phyloP scores from a whole-genome alignment of 805 yeast species.

The Lipomyces lipofer region DNA sequence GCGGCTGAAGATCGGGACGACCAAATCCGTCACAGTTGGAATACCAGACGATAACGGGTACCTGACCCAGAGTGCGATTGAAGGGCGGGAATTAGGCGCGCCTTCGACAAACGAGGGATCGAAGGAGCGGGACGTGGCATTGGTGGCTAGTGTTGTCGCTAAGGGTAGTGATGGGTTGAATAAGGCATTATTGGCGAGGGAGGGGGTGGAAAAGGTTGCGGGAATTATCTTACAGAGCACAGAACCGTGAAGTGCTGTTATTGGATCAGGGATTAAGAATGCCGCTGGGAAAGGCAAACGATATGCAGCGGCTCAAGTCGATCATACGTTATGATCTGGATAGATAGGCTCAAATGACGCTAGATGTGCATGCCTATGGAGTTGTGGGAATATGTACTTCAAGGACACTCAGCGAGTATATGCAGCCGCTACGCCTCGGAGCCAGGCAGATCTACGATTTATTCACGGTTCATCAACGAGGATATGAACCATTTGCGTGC shows the following conservation, averaged over 20 bases:
- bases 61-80: slow-evolving; percentile 20
- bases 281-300: too few species aligned
- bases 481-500: too few species aligned
- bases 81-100: not conserved
- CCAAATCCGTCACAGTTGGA: slow-evolving; percentile 21
- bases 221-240: slow-evolving; percentile 1
- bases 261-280: too few species aligned
- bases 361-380: too few species aligned
- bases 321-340: too few species aligned
- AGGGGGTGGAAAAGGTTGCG: slow-evolving; percentile 20
- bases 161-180: slow-evolving; percentile 10
- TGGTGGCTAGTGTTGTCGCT: slow-evolving; percentile 8
- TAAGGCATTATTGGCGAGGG: slow-evolving; percentile 11
- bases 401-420: too few species aligned
- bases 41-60: slow-evolving; percentile 12
- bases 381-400: too few species aligned
- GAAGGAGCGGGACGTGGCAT: slow-evolving; percentile 8
- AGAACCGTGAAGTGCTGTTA: not conserved
- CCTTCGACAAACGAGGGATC: not conserved
- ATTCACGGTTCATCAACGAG: too few species aligned
- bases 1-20: slow-evolving; percentile 28
- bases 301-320: too few species aligned
- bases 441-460: too few species aligned
- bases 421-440: too few species aligned
- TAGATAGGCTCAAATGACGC: too few species aligned